Evolutionary conservation across 2,329 filamentous ascomycete species (phyloP).

Genomic region (Alternaria sp.): DNA sequence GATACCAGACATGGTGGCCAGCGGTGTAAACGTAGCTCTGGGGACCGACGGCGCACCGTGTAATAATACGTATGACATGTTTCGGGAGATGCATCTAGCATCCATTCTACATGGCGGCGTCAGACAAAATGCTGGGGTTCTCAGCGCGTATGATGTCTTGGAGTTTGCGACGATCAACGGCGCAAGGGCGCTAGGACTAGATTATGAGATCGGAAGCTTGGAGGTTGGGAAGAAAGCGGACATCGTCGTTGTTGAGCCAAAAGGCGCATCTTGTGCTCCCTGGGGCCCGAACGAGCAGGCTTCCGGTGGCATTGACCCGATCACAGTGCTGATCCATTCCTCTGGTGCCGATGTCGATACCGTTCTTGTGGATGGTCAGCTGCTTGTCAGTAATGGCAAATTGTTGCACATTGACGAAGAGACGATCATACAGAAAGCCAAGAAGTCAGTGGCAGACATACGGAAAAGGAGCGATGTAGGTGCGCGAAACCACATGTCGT

Average conservation of each 20-base stretch:
- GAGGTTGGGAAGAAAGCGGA: slow-evolving; percentile 53
- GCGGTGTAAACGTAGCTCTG: slow-evolving; percentile 23
- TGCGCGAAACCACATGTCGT: slow-evolving; percentile 35
- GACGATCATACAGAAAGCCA: slow-evolving; percentile 12
- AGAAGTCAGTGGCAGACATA: slow-evolving; percentile 16
- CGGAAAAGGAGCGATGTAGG: slow-evolving; percentile 24
- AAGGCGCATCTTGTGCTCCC: slow-evolving; percentile 46
- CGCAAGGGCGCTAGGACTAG: slow-evolving; percentile 38
- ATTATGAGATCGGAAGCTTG: slow-evolving; percentile 47
- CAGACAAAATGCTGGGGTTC: slow-evolving; percentile 17
- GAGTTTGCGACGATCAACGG: slow-evolving; percentile 36
- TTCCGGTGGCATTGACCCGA: slow-evolving; percentile 44
- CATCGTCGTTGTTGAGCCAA: slow-evolving; percentile 44
- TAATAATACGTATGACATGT: slow-evolving; percentile 41
- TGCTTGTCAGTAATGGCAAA: slow-evolving; percentile 17
- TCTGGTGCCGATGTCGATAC: slow-evolving; percentile 22
- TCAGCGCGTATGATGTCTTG: slow-evolving; percentile 27
- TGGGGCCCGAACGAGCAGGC: slow-evolving; percentile 44
- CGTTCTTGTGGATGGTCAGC: slow-evolving; percentile 26
- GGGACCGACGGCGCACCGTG: slow-evolving; percentile 38
- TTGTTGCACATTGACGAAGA: slow-evolving; percentile 15
- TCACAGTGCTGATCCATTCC: slow-evolving; percentile 35
- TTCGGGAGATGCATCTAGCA: slow-evolving; percentile 35
- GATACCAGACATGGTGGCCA: slow-evolving; percentile 23
- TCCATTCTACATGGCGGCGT: slow-evolving; percentile 27